These are phyloP conservation scores for Kurtzmaniella quercitrusa DNA, from an alignment of 1,139 yeast species.

Conservation along the genomic window DNA sequence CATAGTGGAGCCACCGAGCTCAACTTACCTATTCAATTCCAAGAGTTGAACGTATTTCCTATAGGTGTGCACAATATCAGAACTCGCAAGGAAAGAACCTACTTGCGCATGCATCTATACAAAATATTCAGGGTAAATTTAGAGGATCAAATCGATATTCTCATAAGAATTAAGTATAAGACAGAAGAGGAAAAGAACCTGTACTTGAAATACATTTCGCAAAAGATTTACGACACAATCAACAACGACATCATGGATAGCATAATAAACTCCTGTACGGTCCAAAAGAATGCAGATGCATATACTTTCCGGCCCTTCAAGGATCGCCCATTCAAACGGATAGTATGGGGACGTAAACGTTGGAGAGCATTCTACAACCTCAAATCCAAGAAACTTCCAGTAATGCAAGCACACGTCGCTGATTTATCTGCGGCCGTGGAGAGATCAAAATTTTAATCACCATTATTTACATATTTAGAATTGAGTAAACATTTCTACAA, in stretches of 20 bases:
- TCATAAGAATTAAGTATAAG: constrained; percentile 33
- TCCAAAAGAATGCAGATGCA: constrained; percentile 9
- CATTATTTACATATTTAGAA: too few species aligned
- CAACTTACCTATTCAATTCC: constrained; percentile 6
- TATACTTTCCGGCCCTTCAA: constrained; percentile 26
- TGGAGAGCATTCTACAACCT: neutral
- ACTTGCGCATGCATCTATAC: constrained; percentile 23
- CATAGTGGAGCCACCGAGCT: constrained; percentile 7
- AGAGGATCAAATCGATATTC: constrained; percentile 37
- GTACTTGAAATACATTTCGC: constrained; percentile 23
- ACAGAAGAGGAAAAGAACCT: constrained; percentile 22
- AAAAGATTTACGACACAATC: constrained; percentile 26
- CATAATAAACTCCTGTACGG: constrained; percentile 16
- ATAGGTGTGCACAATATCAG: constrained; percentile 4
- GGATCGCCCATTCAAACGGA: constrained; percentile 25
- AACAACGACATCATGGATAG: constrained; percentile 21
- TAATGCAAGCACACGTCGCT: neutral
- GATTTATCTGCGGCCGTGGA: neutral
- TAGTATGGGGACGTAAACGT: constrained; percentile 28
- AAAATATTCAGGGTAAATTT: constrained; percentile 37
- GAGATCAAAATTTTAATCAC: neutral
- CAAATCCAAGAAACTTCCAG: neutral
- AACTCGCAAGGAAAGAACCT: constrained; percentile 16
- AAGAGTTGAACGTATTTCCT: constrained; percentile 6
- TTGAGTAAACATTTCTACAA: too few species aligned